Evolutionary conservation across 228 moss, liverwort and hornwort genomes (phyloP).

Genomic region (Sphagnum fallax): DNA sequence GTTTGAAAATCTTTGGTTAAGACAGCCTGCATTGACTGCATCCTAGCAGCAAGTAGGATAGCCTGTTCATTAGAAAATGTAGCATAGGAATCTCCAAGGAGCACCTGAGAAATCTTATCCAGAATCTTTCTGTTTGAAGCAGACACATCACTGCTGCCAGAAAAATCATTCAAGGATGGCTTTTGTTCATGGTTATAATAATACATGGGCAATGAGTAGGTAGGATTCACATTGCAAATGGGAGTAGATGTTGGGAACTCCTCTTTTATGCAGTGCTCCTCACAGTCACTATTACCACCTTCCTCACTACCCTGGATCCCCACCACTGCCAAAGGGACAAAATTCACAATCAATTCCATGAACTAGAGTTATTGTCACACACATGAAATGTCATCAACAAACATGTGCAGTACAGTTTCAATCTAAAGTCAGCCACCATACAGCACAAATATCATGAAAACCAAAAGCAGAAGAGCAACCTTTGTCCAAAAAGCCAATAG

Average conservation of each 20-base stretch:
- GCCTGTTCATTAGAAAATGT: conserved; percentile 50
- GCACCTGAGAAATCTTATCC: conserved; percentile 61
- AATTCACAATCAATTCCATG: not conserved
- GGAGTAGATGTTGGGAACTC: conserved; percentile 19
- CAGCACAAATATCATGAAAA: not conserved
- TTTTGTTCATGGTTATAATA: conserved; percentile 26
- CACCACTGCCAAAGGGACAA: not conserved
- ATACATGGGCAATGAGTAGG: conserved; percentile 11
- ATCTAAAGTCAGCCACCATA: not conserved
- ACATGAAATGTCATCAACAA: too few relatives aligned
- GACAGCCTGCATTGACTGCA: conserved; percentile 57
- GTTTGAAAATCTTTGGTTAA: conserved; percentile 30
- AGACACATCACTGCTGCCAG: conserved; percentile 14
- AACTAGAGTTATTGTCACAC: too few relatives aligned
- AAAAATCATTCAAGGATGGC: conserved; percentile 13
- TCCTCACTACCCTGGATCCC: conserved; percentile 7
- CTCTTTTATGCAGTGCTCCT: conserved; percentile 40
- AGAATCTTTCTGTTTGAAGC: conserved; percentile 44
- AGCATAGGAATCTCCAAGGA: conserved; percentile 50
- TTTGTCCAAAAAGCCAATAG: too few relatives aligned
- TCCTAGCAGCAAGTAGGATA: conserved; percentile 46
- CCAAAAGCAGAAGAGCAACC: not conserved
- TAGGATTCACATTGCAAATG: conserved; percentile 21
- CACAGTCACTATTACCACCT: conserved; percentile 46
- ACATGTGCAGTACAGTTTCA: too few relatives aligned